Conservation (phyloP, 2,329 filamentous ascomycete species). For the Nemania sp. region DNA sequence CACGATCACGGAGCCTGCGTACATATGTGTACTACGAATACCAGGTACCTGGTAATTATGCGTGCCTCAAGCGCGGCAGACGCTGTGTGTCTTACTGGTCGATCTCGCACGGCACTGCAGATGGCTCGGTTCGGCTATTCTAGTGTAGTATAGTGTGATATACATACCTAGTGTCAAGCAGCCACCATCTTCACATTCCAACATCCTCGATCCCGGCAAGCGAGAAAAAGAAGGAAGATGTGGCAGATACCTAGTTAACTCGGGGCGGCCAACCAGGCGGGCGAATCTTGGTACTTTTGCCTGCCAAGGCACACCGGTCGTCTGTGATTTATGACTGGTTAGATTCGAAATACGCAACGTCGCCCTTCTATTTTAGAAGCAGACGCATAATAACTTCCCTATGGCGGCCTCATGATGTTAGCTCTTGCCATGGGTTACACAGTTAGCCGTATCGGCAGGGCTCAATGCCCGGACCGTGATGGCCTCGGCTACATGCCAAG, state of each 20-base stretch:
- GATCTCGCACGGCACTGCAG: constrained; percentile 32
- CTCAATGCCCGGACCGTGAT: constrained; percentile 14
- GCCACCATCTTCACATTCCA: too few relatives aligned
- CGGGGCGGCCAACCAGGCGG: constrained; percentile 9
- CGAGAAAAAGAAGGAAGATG: background rate
- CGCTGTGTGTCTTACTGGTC: constrained; percentile 29
- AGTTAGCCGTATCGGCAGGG: constrained; percentile 19
- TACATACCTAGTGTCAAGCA: constrained; percentile 3
- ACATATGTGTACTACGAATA: constrained; percentile 11
- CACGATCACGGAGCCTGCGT: constrained; percentile 11
- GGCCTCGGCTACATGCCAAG: constrained; percentile 1
- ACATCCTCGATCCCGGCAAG: constrained; percentile 2
- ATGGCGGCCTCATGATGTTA: constrained; percentile 1
- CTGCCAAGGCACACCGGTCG: constrained; percentile 13
- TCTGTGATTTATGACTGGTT: constrained; percentile 28
- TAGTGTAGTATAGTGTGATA: background rate
- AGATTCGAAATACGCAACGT: background rate
- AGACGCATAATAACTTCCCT: constrained; percentile 9
- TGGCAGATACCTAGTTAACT: constrained; percentile 1
- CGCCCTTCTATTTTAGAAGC: background rate
- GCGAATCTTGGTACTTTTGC: background rate
- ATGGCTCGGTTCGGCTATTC: constrained; percentile 32
- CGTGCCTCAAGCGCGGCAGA: constrained; percentile 34
- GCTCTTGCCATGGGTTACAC: constrained; percentile 25
- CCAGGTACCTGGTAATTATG: constrained; percentile 34